Evolutionary conservation across 345 rosid species (phyloP).

Genomic region (Syzygium jambos): DNA sequence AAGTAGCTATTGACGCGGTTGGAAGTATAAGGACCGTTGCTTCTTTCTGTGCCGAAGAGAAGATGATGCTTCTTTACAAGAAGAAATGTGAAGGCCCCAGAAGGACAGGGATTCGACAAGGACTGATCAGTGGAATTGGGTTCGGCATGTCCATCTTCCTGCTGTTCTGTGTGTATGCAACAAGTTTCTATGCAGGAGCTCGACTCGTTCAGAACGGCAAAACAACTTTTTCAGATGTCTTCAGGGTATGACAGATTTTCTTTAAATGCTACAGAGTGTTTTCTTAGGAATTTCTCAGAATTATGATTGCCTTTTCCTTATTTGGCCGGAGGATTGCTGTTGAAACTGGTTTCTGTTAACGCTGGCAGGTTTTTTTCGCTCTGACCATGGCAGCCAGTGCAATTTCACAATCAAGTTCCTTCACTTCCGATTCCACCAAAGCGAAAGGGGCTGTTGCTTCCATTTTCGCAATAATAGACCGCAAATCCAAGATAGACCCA

Average conservation of each 20-base stretch:
- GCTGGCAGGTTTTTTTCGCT: constrained; percentile 60
- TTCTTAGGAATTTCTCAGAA: background rate
- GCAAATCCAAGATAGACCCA: constrained; percentile 56
- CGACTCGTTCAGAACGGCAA: constrained; percentile 43
- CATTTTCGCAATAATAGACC: constrained; percentile 56
- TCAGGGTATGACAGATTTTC: constrained; percentile 26
- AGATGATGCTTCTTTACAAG: constrained; percentile 61
- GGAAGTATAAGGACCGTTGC: constrained; percentile 89
- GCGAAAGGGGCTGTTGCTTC: constrained; percentile 64
- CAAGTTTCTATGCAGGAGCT: constrained; percentile 77
- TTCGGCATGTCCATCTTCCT: constrained; percentile 60
- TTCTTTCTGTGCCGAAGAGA: constrained; percentile 83
- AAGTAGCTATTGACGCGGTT: constrained; percentile 83
- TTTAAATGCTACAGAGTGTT: background rate
- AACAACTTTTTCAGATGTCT: constrained; percentile 51
- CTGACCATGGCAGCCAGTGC: constrained; percentile 63
- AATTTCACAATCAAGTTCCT: constrained; percentile 65
- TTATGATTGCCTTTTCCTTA: background rate
- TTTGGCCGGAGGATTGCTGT: background rate
- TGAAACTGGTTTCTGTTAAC: background rate
- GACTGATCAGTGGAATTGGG: constrained; percentile 61
- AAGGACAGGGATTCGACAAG: constrained; percentile 65
- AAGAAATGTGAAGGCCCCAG: constrained; percentile 76
- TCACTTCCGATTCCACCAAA: constrained; percentile 55
- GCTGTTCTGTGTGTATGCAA: constrained; percentile 44